Percentiles rank a stretch among this genome's conserved stretches.
Evolutionary conservation across 2,329 filamentous ascomycete species (phyloP).

Genomic region (Aspergillus glaucus): DNA sequence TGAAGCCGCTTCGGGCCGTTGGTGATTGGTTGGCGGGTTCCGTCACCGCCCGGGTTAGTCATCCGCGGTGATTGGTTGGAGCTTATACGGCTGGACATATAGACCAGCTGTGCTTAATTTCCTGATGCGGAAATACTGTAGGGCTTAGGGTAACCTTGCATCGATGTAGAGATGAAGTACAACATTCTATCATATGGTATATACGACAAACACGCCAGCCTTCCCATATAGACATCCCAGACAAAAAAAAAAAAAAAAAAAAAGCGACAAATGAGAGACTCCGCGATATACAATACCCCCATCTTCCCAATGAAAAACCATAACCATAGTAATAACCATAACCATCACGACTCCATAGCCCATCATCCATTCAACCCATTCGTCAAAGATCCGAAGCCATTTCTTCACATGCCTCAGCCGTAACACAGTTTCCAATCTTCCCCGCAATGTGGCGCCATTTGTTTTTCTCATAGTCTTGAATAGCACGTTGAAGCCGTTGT

Average conservation of each 20-base stretch:
- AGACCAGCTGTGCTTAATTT: constrained; percentile 10
- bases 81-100: constrained; percentile 9
- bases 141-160: constrained; percentile 15
- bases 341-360: background rate
- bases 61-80: constrained; percentile 21
- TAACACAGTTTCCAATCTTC: constrained; percentile 86
- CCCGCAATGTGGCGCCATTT: constrained; percentile 88
- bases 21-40: constrained; percentile 2
- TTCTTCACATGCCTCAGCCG: constrained; percentile 78
- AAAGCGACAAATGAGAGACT: background rate
- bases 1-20: constrained; percentile 35
- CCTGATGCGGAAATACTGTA: constrained; percentile 9
- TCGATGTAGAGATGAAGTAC: background rate
- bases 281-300: background rate
- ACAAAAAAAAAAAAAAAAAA: background rate
- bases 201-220: background rate
- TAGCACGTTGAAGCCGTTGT: constrained; percentile 32
- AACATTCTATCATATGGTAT: background rate
- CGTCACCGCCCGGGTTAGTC: constrained; percentile 16
- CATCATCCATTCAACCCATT: background rate
- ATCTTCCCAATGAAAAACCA: background rate
- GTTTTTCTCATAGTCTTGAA: constrained; percentile 50
- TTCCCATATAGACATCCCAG: background rate
- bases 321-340: background rate
- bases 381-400: constrained; percentile 51